phyloP scores from a whole-genome alignment of 2,329 filamentous ascomycete species.

The Ophiostoma triangulosporum region DNA sequence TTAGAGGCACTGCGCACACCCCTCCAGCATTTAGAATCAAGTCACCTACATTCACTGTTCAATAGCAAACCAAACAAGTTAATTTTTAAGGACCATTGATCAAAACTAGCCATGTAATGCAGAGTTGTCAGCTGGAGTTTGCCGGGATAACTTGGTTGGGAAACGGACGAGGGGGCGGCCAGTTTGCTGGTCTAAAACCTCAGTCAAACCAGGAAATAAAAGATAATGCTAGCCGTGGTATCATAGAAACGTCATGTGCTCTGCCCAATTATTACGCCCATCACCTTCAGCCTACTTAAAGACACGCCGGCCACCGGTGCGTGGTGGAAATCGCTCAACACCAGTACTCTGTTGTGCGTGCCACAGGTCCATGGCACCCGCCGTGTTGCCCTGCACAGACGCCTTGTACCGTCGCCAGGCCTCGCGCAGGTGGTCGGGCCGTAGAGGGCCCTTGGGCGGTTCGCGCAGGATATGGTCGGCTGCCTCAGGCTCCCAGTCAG shows the following conservation, averaged over 20 bases:
- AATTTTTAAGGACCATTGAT: no score
- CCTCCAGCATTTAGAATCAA: no score
- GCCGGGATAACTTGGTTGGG: no score
- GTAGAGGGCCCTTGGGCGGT: slow-evolving; percentile 41
- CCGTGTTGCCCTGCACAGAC: slow-evolving; percentile 47
- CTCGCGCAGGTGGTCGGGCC: slow-evolving; percentile 63
- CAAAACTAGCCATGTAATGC: no score
- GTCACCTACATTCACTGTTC: no score
- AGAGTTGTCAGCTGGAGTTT: no score
- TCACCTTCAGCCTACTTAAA: slow-evolving; percentile 24
- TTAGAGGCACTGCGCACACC: background rate
- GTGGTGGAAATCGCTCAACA: slow-evolving; percentile 43
- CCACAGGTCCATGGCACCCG: slow-evolving; percentile 47
- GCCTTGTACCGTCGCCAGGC: slow-evolving; percentile 55
- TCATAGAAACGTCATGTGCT: background rate
- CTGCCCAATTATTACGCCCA: background rate
- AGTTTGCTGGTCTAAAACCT: no score
- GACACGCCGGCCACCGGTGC: slow-evolving; percentile 36
- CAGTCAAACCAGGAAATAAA: background rate
- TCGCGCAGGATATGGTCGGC: slow-evolving; percentile 23
- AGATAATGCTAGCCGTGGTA: background rate
- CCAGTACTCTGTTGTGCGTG: slow-evolving; percentile 47
- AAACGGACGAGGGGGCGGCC: no score
- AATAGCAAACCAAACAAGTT: no score
- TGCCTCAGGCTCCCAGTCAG: slow-evolving; percentile 16